Base-by-base conservation (phyloP, 2,329 filamentous ascomycete genomes). In the Fusarium armeniacum region DNA sequence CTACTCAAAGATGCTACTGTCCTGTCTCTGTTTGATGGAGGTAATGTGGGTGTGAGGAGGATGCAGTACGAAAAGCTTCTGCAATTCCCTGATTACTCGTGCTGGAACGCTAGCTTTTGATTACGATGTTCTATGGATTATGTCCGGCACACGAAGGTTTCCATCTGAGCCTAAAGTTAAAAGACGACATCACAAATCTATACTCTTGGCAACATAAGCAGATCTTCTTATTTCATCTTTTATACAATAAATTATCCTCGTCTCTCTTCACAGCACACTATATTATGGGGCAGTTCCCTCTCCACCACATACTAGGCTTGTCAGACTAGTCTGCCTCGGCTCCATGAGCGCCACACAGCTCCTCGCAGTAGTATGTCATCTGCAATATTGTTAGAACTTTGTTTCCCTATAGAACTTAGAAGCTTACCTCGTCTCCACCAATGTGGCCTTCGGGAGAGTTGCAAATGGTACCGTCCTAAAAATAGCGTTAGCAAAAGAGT, bases 11-110 rank as follows among this genome's bases (percentile, higher is more conserved):
- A 62, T 0, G 60, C 59, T 18, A 41, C 58, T 16, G 59, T 59
- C 5, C 47, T 62, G 30, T 58, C 60, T 1, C 5, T 62, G 30
- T 62, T 62, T 9, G 60, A 62, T 15, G 60, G 60, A 24, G 60
- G 60, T 9, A 62, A 62, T 10, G 7, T 62, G 0, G 60, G 60
- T 10, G 12, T 62, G 3, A 38, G 60, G 15, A 20, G 60, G 18
- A 43, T 58, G 26, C 58, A 62, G 18, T 62, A 62, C 36, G 44
- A 62, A 16, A 35, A 20, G 0, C 11, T 62, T 5, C 45, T 62
- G 20, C 45, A 59, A 26, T 18, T 26, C 15, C 32, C 43, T 10
- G 41, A 43, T 5, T 62, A 62, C 3, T 36, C 44, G 0, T 20
- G 46, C 1, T 62, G 58, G 58, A 46, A 24, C 0, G 57, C 57